Base-by-base conservation (phyloP, 177 flowering plant species). In the Telopea speciosissima region DNA sequence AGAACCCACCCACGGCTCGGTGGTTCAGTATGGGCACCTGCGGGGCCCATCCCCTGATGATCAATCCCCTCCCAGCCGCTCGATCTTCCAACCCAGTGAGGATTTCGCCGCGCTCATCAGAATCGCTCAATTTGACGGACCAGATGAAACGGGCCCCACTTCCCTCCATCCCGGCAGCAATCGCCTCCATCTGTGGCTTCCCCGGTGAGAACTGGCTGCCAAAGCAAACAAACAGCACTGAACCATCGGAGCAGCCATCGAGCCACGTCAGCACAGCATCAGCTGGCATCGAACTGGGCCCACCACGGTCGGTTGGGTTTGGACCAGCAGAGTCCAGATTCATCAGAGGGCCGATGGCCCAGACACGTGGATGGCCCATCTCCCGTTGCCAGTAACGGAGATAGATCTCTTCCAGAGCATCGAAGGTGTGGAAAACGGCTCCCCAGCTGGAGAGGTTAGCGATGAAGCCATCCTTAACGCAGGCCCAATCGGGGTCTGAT, bases 361-460 rank as follows among this genome's bases (percentile, higher is more conserved):
- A 74, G 4, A 68, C 72, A 45, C 63, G 49, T 2, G 33, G 56
- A 36, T 74, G 71, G 0, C 72, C 72, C 63, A 68, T 21, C 16
- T 44, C 63, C 44, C 33, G 68, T 72, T 63, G 63, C 49, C 52
- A 16, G 56, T 68, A 40, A 13, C 68, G 72, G 11, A 74, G 11
- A 28, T 63, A 74, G n/a, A 16, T 54, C 33, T 52, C 33, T 36
- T 74, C 76, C 22, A 74, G 63, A 8, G 59, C 64, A 10, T 12
- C 40, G 24, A 70, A 70, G 16, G 73, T 31, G 42, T 70, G 63
- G 67, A 70, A 70, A 16, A 70, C 36, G 24, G n/a, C 4, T 1
- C 73, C 73, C 73, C 73, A 70, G 45, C 73, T 62, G 10, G 40
- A 8, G 14, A 1, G 3, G 45, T 70, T 70, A 11, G 73, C 73